Conservation (phyloP, 2,329 filamentous ascomycete genomes). For the Sporothrix sp. region DNA sequence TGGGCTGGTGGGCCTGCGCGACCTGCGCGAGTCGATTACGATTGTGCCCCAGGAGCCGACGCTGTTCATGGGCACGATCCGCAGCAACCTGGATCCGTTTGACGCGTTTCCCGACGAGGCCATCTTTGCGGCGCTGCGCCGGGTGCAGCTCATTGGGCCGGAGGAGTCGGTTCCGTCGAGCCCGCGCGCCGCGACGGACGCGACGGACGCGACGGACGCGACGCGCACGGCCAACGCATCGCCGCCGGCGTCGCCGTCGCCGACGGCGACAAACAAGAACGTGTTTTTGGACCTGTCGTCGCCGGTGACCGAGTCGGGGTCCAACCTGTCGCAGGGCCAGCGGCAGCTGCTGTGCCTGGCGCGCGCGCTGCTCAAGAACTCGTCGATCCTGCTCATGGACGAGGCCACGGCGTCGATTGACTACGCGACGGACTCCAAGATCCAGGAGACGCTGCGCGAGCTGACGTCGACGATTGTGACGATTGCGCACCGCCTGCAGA, state of each 20-base stretch:
- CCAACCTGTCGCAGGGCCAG: conserved; percentile 92
- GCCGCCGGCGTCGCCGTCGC: conserved; percentile 21
- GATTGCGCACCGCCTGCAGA: conserved; percentile 90
- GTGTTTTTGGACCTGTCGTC: conserved; percentile 82
- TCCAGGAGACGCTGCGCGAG: conserved; percentile 93
- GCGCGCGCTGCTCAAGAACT: conserved; percentile 80
- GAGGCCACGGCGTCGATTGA: conserved; percentile 97
- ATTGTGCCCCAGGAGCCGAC: conserved; percentile 98
- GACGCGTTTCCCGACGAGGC: conserved; percentile 79
- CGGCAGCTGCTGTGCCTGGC: conserved; percentile 90
- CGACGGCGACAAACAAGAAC: conserved; percentile 71
- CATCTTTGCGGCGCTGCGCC: conserved; percentile 74
- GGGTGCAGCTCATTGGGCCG: conserved; percentile 74
- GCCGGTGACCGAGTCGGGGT: conserved; percentile 77
- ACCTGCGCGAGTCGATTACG: conserved; percentile 86
- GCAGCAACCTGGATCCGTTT: conserved; percentile 91
- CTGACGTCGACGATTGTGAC: conserved; percentile 90
- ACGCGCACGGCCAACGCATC: conserved; percentile 16
- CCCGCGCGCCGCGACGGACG: conserved; percentile 14
- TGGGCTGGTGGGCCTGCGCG: conserved; percentile 78
- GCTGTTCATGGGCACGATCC: conserved; percentile 83
- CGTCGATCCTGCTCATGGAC: conserved; percentile 96
- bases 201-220: conserved; percentile 20
- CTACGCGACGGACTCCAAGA: conserved; percentile 90
- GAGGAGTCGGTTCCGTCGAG: conserved; percentile 34